Evolutionary conservation across 148 eudicot species (phyloP).

Genomic region (Pharnaceum exiguum): DNA sequence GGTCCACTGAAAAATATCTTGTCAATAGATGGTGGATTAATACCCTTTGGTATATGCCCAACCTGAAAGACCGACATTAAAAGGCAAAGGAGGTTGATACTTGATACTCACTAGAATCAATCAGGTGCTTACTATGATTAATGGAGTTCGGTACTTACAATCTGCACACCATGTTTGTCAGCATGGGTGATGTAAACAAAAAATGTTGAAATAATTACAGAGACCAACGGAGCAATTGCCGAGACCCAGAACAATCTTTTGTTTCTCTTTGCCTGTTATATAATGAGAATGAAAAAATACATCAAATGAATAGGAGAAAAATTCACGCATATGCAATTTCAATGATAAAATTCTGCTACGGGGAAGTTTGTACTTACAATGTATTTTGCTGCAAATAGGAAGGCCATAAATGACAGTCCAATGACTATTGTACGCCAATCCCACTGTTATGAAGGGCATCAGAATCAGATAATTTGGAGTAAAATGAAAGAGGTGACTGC

Average conservation of each 20-base stretch:
- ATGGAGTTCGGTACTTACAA: conserved; percentile 35
- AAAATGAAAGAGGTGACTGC: too few species aligned
- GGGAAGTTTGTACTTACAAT: conserved; percentile 39
- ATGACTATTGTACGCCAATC: conserved; percentile 75
- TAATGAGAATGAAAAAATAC: neutral
- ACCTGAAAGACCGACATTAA: too few species aligned
- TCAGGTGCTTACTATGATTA: too few species aligned
- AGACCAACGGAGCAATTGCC: conserved; percentile 76
- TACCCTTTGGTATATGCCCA: conserved; percentile 50
- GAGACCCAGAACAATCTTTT: conserved; percentile 82
- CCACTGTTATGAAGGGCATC: conserved; percentile 48
- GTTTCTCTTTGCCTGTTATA: conserved; percentile 67
- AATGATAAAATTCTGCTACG: neutral
- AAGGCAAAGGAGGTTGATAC: too few species aligned
- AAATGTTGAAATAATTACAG: conserved; percentile 68
- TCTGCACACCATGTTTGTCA: conserved; percentile 63
- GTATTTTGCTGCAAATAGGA: conserved; percentile 59
- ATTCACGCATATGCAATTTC: neutral
- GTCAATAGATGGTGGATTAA: conserved; percentile 57
- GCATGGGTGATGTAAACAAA: conserved; percentile 62
- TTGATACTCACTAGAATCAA: too few species aligned
- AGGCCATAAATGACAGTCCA: conserved; percentile 64
- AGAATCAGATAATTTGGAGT: too few species aligned
- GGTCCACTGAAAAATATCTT: conserved; percentile 51
- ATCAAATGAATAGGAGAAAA: neutral